These are phyloP conservation scores for Saprolegnia parasitica DNA, from an alignment of 352 stramenopile genomes.

Conservation along the genomic window DNA sequence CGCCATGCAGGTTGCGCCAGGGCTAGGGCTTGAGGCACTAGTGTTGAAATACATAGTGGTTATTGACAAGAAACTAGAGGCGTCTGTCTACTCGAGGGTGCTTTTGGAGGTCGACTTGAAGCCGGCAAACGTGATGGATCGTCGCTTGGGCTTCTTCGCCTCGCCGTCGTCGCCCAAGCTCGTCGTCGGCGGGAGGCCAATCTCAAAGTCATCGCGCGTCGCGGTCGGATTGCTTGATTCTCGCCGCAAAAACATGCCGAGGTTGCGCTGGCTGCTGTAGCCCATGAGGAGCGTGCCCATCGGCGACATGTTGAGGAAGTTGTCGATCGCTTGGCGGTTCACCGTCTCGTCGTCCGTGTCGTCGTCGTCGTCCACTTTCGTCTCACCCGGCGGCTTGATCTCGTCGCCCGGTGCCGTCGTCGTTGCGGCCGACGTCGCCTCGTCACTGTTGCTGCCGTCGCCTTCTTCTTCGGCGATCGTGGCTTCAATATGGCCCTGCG, in stretches of 20 bases:
- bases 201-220: constrained; percentile 62
- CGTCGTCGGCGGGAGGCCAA: constrained; percentile 56
- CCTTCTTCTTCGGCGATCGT: constrained; percentile 6
- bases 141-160: constrained; percentile 43
- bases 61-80: not conserved
- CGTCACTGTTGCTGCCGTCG: not conserved
- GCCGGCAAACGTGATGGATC: constrained; percentile 72
- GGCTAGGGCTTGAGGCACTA: no score
- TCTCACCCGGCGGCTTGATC: not conserved
- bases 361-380: constrained; percentile 15
- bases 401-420: not conserved
- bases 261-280: constrained; percentile 48
- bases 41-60: not conserved
- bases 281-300: constrained; percentile 62
- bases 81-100: not conserved
- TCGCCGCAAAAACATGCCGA: constrained; percentile 49
- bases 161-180: constrained; percentile 34
- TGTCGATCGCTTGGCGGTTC: constrained; percentile 76
- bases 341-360: constrained; percentile 28
- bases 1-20: no score
- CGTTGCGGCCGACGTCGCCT: not conserved
- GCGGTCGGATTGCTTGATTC: constrained; percentile 39
- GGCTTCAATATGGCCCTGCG: constrained; percentile 31
- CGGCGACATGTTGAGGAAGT: constrained; percentile 80
- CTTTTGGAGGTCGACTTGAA: constrained; percentile 29